Conservation (phyloP, 768 basidiomycete species). For the Neoboletus magnificus region DNA sequence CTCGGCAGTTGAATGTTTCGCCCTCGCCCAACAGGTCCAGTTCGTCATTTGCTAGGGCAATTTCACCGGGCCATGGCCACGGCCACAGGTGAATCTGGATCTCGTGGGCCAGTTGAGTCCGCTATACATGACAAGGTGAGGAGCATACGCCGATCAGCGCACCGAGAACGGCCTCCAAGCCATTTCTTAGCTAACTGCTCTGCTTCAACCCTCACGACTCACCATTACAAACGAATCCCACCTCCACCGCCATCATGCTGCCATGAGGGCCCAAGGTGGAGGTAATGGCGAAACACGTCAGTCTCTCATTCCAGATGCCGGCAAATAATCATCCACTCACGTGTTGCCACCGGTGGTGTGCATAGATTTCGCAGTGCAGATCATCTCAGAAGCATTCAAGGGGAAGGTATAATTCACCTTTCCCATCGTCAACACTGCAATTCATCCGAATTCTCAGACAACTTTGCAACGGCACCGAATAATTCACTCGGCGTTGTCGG, state of each 20-base stretch:
- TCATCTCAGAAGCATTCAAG: slow-evolving; percentile 69
- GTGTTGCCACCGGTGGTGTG: slow-evolving; percentile 16
- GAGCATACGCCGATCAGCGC: slow-evolving; percentile 19
- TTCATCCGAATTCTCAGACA: slow-evolving; percentile 40
- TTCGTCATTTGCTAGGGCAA: slow-evolving; percentile 19
- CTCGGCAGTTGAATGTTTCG: slow-evolving; percentile 25
- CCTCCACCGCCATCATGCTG: slow-evolving; percentile 79
- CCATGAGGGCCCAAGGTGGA: slow-evolving; percentile 70
- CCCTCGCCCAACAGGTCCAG: slow-evolving; percentile 18
- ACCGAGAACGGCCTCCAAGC: slow-evolving; percentile 21
- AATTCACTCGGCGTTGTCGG: slow-evolving; percentile 67
- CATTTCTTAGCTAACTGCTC: slow-evolving; percentile 51
- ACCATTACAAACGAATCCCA: slow-evolving; percentile 77
- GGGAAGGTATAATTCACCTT: slow-evolving; percentile 55
- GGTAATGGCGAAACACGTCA: slow-evolving; percentile 79
- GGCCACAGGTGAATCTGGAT: slow-evolving; percentile 21
- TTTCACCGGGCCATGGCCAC: slow-evolving; percentile 29
- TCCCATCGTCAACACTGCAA: slow-evolving; percentile 3
- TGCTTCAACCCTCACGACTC: slow-evolving; percentile 61
- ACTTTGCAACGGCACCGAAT: slow-evolving; percentile 81
- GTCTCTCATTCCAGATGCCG: slow-evolving; percentile 31
- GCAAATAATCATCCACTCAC: slow-evolving; percentile 19
- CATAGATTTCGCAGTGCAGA: slow-evolving; percentile 72
- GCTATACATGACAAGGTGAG: slow-evolving; percentile 60
- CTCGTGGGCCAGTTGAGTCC: slow-evolving; percentile 51